These are phyloP conservation scores for Pleurotus salmoneostramineus DNA, from an alignment of 768 basidiomycete genomes.

Conservation along the genomic window DNA sequence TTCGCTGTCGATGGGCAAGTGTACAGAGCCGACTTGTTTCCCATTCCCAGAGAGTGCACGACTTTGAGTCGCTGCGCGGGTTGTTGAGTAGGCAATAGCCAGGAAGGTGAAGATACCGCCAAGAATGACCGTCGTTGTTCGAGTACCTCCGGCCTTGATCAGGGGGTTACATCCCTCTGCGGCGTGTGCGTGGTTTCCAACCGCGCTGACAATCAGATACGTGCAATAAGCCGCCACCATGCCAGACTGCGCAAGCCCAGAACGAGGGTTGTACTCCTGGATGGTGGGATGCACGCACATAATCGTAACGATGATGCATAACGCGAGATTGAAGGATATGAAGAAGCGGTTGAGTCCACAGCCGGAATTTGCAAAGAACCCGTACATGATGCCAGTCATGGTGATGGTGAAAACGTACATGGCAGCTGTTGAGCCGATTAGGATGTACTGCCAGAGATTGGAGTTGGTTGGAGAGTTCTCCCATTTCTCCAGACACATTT, in stretches of 20 bases:
- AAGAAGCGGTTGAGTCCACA: constrained; percentile 96
- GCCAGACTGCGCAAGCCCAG: constrained; percentile 90
- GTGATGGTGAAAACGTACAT: constrained; percentile 85
- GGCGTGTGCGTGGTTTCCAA: constrained; percentile 86
- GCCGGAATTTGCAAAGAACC: constrained; percentile 82
- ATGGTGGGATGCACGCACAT: constrained; percentile 81
- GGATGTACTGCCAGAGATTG: constrained; percentile 93
- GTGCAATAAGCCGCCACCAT: constrained; percentile 99
- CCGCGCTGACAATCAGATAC: constrained; percentile 90
- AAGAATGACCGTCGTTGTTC: constrained; percentile 82
- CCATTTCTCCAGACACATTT: constrained; percentile 95
- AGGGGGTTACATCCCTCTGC: constrained; percentile 82
- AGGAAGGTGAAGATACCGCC: constrained; percentile 97
- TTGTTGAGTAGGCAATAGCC: constrained; percentile 97
- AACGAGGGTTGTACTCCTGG: constrained; percentile 91
- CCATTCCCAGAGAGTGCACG: constrained; percentile 80
- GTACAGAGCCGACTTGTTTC: constrained; percentile 60
- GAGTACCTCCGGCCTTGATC: constrained; percentile 59
- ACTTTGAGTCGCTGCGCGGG: constrained; percentile 92
- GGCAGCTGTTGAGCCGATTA: constrained; percentile 87
- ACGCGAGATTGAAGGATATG: constrained; percentile 88
- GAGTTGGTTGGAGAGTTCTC: constrained; percentile 70
- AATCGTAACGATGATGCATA: constrained; percentile 76
- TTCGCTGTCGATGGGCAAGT: constrained; percentile 52
- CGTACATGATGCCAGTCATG: constrained; percentile 85